Percentiles rank a stretch among this genome's conserved stretches.
phyloP scores from a whole-genome alignment of 1,284 basidiomycete species.

The Cryptococcus hybrid region DNA sequence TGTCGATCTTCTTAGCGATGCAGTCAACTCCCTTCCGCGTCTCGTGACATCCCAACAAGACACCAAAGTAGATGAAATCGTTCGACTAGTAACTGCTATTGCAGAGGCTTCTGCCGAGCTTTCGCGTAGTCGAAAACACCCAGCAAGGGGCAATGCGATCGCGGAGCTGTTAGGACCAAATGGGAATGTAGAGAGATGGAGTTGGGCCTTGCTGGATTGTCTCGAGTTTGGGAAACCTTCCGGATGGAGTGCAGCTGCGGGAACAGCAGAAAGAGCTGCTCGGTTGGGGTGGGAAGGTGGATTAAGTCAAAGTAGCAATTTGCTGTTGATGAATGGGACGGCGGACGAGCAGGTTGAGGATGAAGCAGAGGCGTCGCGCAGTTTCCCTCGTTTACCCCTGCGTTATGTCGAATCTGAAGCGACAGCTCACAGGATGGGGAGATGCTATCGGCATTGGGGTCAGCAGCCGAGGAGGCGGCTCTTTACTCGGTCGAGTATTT shows the following conservation, averaged over 20 bases:
- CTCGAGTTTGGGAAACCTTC: slow-evolving; percentile 66
- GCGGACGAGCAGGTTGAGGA: slow-evolving; percentile 38
- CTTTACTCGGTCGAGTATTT: slow-evolving; percentile 82
- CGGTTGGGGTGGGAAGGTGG: slow-evolving; percentile 43
- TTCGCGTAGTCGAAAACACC: slow-evolving; percentile 14
- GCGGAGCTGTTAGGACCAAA: slow-evolving; percentile 70
- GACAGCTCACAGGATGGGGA: slow-evolving; percentile 58
- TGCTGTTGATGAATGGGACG: slow-evolving; percentile 20
- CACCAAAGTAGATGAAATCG: slow-evolving; percentile 64
- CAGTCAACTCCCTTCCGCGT: slow-evolving; percentile 69
- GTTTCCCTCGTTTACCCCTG: slow-evolving; percentile 55
- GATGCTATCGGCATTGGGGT: slow-evolving; percentile 72
- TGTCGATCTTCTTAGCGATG: slow-evolving; percentile 53
- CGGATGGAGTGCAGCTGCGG: slow-evolving; percentile 51
- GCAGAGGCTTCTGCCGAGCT: slow-evolving; percentile 56
- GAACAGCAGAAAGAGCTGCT: slow-evolving; percentile 36
- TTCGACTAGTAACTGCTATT: slow-evolving; percentile 66
- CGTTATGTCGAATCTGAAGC: slow-evolving; percentile 60
- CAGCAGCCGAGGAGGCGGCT: slow-evolving; percentile 62
- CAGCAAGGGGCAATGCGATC: slow-evolving; percentile 50
- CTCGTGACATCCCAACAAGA: slow-evolving; percentile 68
- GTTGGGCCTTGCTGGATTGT: slow-evolving; percentile 72
- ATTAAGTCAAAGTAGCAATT: slow-evolving; percentile 6
- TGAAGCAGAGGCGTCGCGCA: background rate
- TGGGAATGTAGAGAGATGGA: slow-evolving; percentile 85